These are phyloP conservation scores for Collariella sp. DNA, from an alignment of 495 filamentous ascomycete species.

Conservation along the genomic window DNA sequence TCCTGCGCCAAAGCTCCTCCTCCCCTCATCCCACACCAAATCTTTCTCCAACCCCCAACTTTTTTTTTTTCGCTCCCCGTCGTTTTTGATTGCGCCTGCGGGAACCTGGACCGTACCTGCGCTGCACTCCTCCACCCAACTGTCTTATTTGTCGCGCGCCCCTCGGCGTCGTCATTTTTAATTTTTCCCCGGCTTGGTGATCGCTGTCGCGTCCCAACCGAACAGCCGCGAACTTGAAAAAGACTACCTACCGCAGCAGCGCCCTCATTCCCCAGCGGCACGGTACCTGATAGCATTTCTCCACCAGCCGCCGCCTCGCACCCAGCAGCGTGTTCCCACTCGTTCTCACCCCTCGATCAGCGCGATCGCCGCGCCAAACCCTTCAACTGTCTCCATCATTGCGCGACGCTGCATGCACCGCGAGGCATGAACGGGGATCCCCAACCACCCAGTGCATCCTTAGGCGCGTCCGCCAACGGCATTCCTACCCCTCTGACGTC, in stretches of 20 bases:
- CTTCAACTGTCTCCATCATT: conserved; percentile 12
- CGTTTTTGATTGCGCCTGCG: conserved; percentile 18
- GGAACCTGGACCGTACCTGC: conserved; percentile 24
- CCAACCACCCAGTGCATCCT: conserved; percentile 26
- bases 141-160: conserved; percentile 21
- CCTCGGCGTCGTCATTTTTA: conserved; percentile 35
- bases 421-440: conserved; percentile 39
- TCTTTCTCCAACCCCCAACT: conserved; percentile 29
- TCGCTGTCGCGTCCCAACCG: conserved; percentile 16
- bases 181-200: conserved; percentile 8
- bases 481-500: conserved; percentile 29
- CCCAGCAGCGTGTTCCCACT: conserved; percentile 15
- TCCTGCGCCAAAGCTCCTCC: conserved; percentile 17
- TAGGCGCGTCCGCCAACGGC: conserved; percentile 26
- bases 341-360: conserved; percentile 31
- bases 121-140: conserved; percentile 22
- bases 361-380: conserved; percentile 32
- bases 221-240: conserved; percentile 1
- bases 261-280: neutral
- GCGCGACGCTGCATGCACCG: conserved; percentile 33
- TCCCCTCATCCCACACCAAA: conserved; percentile 23
- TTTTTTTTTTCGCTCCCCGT: conserved; percentile 23
- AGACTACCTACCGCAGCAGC: neutral
- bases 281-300: conserved; percentile 18
- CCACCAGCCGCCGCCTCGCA: conserved; percentile 13